Evolutionary conservation across 2,329 filamentous ascomycete genomes (phyloP).

Genomic region (Mycocentrospora acerina): DNA sequence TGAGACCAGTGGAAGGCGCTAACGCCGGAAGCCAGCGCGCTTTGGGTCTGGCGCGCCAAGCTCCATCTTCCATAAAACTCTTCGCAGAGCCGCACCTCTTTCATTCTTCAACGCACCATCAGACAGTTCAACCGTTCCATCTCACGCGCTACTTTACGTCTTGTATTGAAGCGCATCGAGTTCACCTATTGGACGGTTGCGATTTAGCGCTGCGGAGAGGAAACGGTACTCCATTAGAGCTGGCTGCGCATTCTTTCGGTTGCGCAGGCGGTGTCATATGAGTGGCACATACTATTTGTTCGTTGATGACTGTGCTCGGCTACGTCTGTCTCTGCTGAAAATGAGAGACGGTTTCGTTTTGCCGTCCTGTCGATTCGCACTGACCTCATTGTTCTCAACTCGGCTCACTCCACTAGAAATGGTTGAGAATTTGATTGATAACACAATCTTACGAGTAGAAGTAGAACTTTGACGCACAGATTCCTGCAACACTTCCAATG

Average conservation of each 20-base stretch:
- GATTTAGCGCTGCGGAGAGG: conserved; percentile 63
- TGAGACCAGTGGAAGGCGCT: no score
- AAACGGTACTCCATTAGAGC: conserved; percentile 69
- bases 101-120: conserved; percentile 38
- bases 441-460: no score
- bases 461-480: no score
- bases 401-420: no score
- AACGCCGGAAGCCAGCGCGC: background rate
- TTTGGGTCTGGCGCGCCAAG: conserved; percentile 10
- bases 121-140: conserved; percentile 44
- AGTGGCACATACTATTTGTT: conserved; percentile 61
- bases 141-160: conserved; percentile 41
- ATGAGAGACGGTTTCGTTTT: no score
- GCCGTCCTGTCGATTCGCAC: no score
- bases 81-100: conserved; percentile 14
- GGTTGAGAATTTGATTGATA: no score
- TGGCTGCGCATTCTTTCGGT: conserved; percentile 66
- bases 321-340: no score
- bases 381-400: no score
- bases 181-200: conserved; percentile 47
- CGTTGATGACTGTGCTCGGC: no score
- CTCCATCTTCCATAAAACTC: conserved; percentile 19
- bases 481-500: no score
- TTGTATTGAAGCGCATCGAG: conserved; percentile 38
- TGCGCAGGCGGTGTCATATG: conserved; percentile 86